Percentiles rank a stretch among this genome's conserved stretches.
Conservation (phyloP, 805 yeast genomes). For the Ogataea wickerhamii region DNA sequence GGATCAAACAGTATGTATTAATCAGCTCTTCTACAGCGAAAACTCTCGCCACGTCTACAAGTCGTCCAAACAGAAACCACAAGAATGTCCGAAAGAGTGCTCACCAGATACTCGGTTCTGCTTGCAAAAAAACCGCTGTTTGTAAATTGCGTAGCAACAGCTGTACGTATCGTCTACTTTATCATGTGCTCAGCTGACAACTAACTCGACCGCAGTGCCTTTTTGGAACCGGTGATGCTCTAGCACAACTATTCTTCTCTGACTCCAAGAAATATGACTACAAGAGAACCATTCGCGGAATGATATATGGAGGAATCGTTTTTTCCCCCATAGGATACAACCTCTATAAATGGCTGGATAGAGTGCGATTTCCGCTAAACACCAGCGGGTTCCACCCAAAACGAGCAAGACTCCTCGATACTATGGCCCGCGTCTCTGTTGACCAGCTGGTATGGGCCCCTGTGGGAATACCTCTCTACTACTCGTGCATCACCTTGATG, state of each 20-base stretch:
- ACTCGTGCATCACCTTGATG: slow-evolving; percentile 59
- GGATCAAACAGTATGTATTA: not conserved
- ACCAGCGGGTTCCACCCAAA: slow-evolving; percentile 6
- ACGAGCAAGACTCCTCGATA: slow-evolving; percentile 27
- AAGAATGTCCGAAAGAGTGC: slow-evolving; percentile 2
- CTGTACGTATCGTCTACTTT: slow-evolving; percentile 24
- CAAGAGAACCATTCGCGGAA: slow-evolving; percentile 58
- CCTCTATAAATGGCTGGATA: slow-evolving; percentile 59
- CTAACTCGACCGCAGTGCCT: slow-evolving; percentile 9
- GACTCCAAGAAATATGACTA: slow-evolving; percentile 40
- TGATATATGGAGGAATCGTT: slow-evolving; percentile 64
- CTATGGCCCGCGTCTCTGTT: slow-evolving; percentile 49
- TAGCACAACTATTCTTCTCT: slow-evolving; percentile 61
- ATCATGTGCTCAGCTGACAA: no score
- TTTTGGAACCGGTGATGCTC: slow-evolving; percentile 71
- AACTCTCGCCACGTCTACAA: no score
- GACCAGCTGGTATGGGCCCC: slow-evolving; percentile 85
- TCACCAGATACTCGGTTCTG: slow-evolving; percentile 12
- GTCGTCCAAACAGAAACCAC: not conserved
- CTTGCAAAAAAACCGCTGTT: slow-evolving; percentile 34
- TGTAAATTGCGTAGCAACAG: slow-evolving; percentile 48
- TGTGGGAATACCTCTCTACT: slow-evolving; percentile 69
- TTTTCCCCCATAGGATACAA: slow-evolving; percentile 73
- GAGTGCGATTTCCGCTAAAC: slow-evolving; percentile 36
- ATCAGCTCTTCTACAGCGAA: no score